Conservation (phyloP, 805 yeast genomes). For the Ogataea philodendri region DNA sequence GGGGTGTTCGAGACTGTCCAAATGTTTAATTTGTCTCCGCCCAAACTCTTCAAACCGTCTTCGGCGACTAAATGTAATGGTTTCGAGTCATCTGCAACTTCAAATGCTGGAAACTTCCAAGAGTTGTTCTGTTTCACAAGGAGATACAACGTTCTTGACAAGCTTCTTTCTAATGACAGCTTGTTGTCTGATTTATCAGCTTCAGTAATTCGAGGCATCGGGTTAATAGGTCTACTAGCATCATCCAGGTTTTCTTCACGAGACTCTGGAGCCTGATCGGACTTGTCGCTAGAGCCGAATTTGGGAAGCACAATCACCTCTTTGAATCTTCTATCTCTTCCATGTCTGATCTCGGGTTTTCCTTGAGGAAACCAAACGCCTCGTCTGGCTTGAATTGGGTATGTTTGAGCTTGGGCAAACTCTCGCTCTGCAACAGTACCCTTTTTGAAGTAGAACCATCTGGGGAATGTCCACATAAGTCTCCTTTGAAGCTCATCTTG, state of each 20-base stretch:
- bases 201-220: slow-evolving; percentile 68
- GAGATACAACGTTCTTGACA: slow-evolving; percentile 78
- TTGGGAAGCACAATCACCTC: slow-evolving; percentile 78
- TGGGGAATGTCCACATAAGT: slow-evolving; percentile 97
- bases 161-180: slow-evolving; percentile 71
- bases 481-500: slow-evolving; percentile 85
- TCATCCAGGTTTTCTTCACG: slow-evolving; percentile 44
- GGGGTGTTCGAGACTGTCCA: slow-evolving; percentile 94
- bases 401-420: slow-evolving; percentile 69
- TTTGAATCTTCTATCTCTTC: slow-evolving; percentile 82
- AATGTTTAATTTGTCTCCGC: slow-evolving; percentile 75
- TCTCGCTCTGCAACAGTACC: slow-evolving; percentile 88
- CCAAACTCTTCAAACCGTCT: slow-evolving; percentile 63
- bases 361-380: slow-evolving; percentile 81
- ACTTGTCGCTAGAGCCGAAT: slow-evolving; percentile 35
- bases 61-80: slow-evolving; percentile 75
- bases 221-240: slow-evolving; percentile 64
- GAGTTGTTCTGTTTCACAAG: slow-evolving; percentile 48
- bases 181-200: slow-evolving; percentile 69
- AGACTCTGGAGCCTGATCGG: slow-evolving; percentile 22
- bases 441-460: slow-evolving; percentile 83
- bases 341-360: slow-evolving; percentile 78
- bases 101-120: slow-evolving; percentile 85
- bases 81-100: slow-evolving; percentile 38
- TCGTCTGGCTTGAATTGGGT: slow-evolving; percentile 70